These are phyloP conservation scores for Wickerhamiella vanderwaltii DNA, from an alignment of 805 yeast genomes.

Conservation along the genomic window DNA sequence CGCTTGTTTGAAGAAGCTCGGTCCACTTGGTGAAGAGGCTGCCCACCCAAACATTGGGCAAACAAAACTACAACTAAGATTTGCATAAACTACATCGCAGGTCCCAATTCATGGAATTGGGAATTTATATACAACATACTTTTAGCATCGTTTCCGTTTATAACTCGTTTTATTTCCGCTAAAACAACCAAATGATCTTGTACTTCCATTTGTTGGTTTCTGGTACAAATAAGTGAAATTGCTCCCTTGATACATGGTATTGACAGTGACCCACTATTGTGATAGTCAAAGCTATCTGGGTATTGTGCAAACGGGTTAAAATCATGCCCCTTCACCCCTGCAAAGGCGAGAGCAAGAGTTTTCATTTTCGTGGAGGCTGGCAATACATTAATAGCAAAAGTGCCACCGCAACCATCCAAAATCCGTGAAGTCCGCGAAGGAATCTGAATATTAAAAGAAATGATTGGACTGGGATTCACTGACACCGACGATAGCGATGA, in stretches of 20 bases:
- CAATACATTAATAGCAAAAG: slow-evolving; percentile 65
- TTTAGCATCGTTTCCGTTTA: not conserved
- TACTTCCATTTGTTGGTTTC: slow-evolving; percentile 29
- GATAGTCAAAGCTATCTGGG: slow-evolving; percentile 16
- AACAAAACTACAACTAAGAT: not conserved
- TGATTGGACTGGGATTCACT: slow-evolving; percentile 59
- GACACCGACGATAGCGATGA: slow-evolving; percentile 79
- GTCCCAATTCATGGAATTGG: slow-evolving; percentile 2
- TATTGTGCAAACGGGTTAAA: slow-evolving; percentile 27
- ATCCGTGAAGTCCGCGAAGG: slow-evolving; percentile 72
- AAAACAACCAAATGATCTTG: slow-evolving; percentile 90
- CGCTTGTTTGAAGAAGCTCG: slow-evolving; percentile 7
- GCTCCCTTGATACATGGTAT: slow-evolving; percentile 24
- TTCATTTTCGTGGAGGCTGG: slow-evolving; percentile 48
- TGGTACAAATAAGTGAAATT: slow-evolving; percentile 23
- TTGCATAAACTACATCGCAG: not conserved
- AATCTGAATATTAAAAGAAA: slow-evolving; percentile 75
- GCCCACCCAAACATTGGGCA: not conserved
- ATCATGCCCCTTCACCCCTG: slow-evolving; percentile 36
- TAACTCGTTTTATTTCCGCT: slow-evolving; percentile 42
- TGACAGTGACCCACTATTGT: slow-evolving; percentile 6
- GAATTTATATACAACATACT: slow-evolving; percentile 6
- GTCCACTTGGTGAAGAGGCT: not conserved
- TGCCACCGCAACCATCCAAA: slow-evolving; percentile 39
- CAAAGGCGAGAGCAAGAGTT: slow-evolving; percentile 52